Percentiles rank a stretch among this genome's conserved stretches.
Conservation (phyloP, 2,329 filamentous ascomycete genomes). For the Fusarium verrucosum region DNA sequence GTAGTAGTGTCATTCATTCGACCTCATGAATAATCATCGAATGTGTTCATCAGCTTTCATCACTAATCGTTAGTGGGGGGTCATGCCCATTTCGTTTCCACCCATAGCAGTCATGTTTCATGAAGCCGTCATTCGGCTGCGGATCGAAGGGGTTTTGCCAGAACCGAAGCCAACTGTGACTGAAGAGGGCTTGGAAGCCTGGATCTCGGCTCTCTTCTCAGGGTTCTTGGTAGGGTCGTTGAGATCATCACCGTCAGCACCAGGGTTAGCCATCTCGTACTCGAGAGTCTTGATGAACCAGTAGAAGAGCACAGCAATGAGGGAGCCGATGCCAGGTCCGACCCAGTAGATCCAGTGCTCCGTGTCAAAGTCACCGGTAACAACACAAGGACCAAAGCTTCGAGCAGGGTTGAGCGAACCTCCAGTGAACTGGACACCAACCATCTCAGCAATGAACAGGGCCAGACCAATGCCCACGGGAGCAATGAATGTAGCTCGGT, state of each 20-base stretch:
- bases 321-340: conserved; percentile 48
- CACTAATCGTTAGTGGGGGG: conserved; percentile 5
- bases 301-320: conserved; percentile 51
- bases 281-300: conserved; percentile 54
- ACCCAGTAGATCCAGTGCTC: conserved; percentile 62
- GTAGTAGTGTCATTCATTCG: not conserved
- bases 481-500: conserved; percentile 58
- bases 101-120: conserved; percentile 10
- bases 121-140: conserved; percentile 19
- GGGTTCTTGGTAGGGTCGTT: conserved; percentile 58
- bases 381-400: conserved; percentile 57
- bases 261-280: conserved; percentile 58
- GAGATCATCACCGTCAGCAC: conserved; percentile 55
- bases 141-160: conserved; percentile 38
- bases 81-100: conserved; percentile 2
- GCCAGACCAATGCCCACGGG: conserved; percentile 59
- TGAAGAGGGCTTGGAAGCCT: conserved; percentile 27
- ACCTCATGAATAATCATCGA: conserved; percentile 1
- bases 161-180: conserved; percentile 15
- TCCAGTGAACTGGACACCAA: conserved; percentile 59
- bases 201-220: conserved; percentile 50
- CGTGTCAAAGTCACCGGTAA: conserved; percentile 51
- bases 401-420: conserved; percentile 59
- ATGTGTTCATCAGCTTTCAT: conserved; percentile 3
- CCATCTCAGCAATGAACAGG: conserved; percentile 57